Percentiles rank a stretch among this genome's conserved stretches.
Conservation (phyloP, 495 filamentous ascomycete genomes). For the Penicillium egyptiacum region DNA sequence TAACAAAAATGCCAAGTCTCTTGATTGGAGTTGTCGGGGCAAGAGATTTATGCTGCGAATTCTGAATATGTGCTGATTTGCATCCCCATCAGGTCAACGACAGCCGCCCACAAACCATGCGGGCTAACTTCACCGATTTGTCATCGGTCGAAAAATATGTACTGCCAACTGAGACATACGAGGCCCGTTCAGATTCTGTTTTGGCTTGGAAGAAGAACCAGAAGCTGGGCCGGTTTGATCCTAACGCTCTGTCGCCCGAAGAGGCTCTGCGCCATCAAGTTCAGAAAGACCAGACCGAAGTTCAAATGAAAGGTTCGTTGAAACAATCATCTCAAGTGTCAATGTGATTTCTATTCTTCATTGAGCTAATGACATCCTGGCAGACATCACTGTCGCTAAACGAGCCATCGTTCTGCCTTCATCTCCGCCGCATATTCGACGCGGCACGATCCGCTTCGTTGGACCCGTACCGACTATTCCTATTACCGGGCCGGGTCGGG, state of each 20-base stretch:
- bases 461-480: constrained; percentile 83
- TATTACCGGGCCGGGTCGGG: constrained; percentile 39
- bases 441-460: constrained; percentile 81
- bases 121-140: constrained; percentile 74
- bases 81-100: constrained; percentile 66
- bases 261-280: constrained; percentile 66
- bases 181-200: constrained; percentile 78
- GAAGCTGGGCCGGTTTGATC: constrained; percentile 93
- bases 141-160: constrained; percentile 83
- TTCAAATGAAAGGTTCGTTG: constrained; percentile 56
- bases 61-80: not conserved
- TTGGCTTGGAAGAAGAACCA: constrained; percentile 90
- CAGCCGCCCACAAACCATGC: constrained; percentile 67
- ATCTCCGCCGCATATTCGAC: constrained; percentile 59
- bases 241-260: constrained; percentile 63
- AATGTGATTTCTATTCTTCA: constrained; percentile 1
- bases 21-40: too few species aligned
- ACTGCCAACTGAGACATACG: constrained; percentile 79
- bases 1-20: not conserved
- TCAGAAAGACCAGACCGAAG: constrained; percentile 61
- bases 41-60: not conserved
- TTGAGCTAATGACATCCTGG: not conserved
- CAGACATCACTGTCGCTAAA: constrained; percentile 37
- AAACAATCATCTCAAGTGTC: constrained; percentile 4
- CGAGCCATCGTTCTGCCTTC: constrained; percentile 47